Evolutionary conservation across 2,329 filamentous ascomycete genomes (phyloP), one percentile per base, ranked within the genome.

Genomic region (Rhytidhysteron rufulum): DNA sequence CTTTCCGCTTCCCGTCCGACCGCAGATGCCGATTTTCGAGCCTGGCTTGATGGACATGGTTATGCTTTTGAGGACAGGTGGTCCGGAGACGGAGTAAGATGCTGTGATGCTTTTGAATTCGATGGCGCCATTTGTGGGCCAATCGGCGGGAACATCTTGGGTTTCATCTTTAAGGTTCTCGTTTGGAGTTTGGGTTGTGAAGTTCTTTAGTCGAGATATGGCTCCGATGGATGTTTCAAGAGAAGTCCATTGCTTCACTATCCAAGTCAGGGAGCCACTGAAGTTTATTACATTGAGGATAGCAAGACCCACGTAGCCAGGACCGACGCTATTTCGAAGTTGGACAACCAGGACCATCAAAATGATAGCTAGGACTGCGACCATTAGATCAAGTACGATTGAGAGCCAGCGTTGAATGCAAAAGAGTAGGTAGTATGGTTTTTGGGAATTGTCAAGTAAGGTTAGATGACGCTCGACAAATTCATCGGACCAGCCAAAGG

Each of bases 171-270:
- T 76, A 17, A 77, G 54, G 31, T 73, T 61, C 44, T 74, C 71
- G 0, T 63, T 62, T 5, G 60, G 48, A 2, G 66, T 66, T 13
- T 53, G 62, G n/a, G 62, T 55, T 3, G 61, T 62, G 41, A 77
- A 77, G 7, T 66, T 60, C 47, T 70, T 72, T 38, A 78, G 63
- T 8, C 77, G 64, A 13, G 68, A 60, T 18, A 79, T 66, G 4
- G 75, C 74, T 4, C 75, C 75, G 27, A 79, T 66, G 20, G 69
- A 68, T 0, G 74, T 78, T 46, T 79, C 76, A 19, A 79, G 55
- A 16, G 63, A 62, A 1, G 75, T 78, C 73, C 74, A 79, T 16
- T 62, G 66, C 2, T 62, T 45, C 3, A 74, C 59, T 9, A 74
- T 47, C 13, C 66, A 53, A 31, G 69, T 70, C 34, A 77, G 60